Base-by-base conservation (phyloP, 1,284 basidiomycete species). In the Entoloma clypeatum region DNA sequence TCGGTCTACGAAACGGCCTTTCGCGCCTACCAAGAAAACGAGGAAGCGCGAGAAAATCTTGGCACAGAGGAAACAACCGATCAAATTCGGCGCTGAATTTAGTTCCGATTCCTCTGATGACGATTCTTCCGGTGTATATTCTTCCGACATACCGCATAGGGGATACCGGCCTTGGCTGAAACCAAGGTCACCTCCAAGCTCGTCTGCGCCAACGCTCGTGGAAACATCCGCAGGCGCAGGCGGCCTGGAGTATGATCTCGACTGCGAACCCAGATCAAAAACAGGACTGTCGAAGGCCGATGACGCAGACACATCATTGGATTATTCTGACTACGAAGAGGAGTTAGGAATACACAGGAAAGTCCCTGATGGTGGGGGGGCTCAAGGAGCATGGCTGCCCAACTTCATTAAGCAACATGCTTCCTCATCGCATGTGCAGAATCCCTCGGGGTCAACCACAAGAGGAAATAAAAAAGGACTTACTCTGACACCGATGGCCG, bases 41-140 rank as follows among this genome's bases (percentile, higher is more conserved):
- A 52, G 51, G 23, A 63, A 60, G 27, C 64, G 58, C 23, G 60
- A 67, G 30, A 71, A 72, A 5, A n/a, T 36, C 31, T 18, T 28
- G 4, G 19, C 11, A 0, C 41, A 36, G 22, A 44, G 45, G 19
- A 51, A 40, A 19, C 25, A 33, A 34, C 65, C 64, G 2, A 64
- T 81, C 51, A 77, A 74, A 51, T 81, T 81, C 51, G 64, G 65
- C 33, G 48, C 47, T 23, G 48, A 55, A 25, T 49, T 51, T 34
- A 60, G 51, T 38, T 69, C 62, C 14, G 65, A 63, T 31, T 68
- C 64, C 1, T 68, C 69, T 4, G 54, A 59, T 13, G 55, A 55
- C 9, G 54, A 54, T 8, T 46, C 45, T 16, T 38, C 44, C 25
- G 23, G 9, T 14, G 25, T 27, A 2, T 25, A 33, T 3, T 21